Evolutionary conservation across 306 rosid genomes (phyloP), one percentile per base, ranked within the genome.

Genomic region (Spatholobus suberectus): DNA sequence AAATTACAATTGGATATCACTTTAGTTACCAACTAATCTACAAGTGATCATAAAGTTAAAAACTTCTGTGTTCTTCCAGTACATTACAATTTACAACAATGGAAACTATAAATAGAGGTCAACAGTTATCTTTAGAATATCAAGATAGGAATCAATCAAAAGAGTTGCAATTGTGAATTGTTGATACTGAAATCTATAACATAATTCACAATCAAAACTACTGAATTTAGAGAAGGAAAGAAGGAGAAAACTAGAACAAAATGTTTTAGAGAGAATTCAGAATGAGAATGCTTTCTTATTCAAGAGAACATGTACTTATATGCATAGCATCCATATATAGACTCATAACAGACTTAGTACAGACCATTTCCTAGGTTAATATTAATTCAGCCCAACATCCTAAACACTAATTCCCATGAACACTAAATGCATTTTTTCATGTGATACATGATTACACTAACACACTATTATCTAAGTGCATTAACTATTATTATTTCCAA

Each of bases 71-170:
- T 20, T 35, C 75, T 4, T 74, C 40, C 13, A 8, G 81, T 32
- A 23, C 12, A 69, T 35, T 13, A 20, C 35, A 77, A 47, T 77
- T 46, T 46, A 63, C 26, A 57, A 69, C 4, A 24, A 32, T 8
- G 46, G n/a, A 59, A 77, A 10, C 57, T 44, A 57, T 43, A 44
- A 32, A 44, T 70, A 70, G 4, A 77, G 40, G 62, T 57, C 3
- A 15, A 43, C 1, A 8, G 54, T 23, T 18, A 11, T 73, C 40
- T 49, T 81, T 37, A 34, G 68, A 81, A 63, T 41, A 82, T 27
- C 52, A 8, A 32, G 59, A 75, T 21, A 75, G 32, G 49, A 67
- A 66, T 18, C 21, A 20, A 66, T 55, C 61, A 63, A 66, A 82
- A 20, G 38, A 81, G 74, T 24, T 13, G 38, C 35, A 29, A 80